These are phyloP conservation scores for Penicillium ochrochloron DNA, from an alignment of 495 filamentous ascomycete genomes.

Conservation along the genomic window DNA sequence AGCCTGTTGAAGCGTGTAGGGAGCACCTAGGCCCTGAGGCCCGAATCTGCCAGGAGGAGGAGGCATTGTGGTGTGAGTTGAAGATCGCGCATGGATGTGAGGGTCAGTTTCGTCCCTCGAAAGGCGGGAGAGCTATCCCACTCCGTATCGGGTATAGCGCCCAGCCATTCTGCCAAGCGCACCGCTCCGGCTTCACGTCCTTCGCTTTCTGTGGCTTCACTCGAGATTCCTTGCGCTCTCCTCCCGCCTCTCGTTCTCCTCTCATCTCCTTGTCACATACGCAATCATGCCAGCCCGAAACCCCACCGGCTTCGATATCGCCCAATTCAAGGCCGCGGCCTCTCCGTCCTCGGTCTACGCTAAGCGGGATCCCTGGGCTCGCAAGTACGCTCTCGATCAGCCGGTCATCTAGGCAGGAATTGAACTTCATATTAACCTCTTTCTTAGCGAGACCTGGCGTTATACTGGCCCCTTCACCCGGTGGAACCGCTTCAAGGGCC, in stretches of 20 bases:
- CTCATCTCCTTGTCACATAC: constrained; percentile 14
- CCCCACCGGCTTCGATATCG: constrained; percentile 84
- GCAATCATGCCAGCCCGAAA: constrained; percentile 59
- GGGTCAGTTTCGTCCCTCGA: constrained; percentile 32
- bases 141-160: constrained; percentile 43
- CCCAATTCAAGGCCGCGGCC: constrained; percentile 70
- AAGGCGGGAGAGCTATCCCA: constrained; percentile 30
- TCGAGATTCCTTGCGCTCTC: constrained; percentile 15
- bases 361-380: constrained; percentile 85
- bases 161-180: constrained; percentile 33
- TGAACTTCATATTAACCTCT: constrained; percentile 20
- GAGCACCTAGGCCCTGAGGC: constrained; percentile 53
- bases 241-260: constrained; percentile 18
- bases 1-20: constrained; percentile 56
- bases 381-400: constrained; percentile 57
- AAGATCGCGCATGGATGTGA: constrained; percentile 21
- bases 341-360: constrained; percentile 58
- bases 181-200: constrained; percentile 31
- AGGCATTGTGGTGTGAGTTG: constrained; percentile 33
- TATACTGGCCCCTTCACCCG: constrained; percentile 89
- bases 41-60: constrained; percentile 57
- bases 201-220: constrained; percentile 22
- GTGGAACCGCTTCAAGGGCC: constrained; percentile 81
- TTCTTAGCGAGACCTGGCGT: constrained; percentile 85
- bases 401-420: constrained; percentile 1